These are phyloP conservation scores for Geosiphon pyriformis DNA, from an alignment of 192 early-diverging fungal genomes.

Conservation along the genomic window DNA sequence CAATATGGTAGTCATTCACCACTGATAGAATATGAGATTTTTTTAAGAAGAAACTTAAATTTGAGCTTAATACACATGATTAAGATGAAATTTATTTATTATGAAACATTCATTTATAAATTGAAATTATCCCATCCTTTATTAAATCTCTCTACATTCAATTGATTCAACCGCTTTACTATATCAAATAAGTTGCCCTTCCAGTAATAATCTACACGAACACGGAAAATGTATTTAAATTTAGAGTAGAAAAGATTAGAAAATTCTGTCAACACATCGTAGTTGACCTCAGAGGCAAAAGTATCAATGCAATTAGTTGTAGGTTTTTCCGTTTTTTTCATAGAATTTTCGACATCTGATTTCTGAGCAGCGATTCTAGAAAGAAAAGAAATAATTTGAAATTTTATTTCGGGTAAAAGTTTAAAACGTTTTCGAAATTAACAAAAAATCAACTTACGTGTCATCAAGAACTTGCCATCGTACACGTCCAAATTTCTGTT, in stretches of 20 bases:
- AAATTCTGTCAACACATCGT: conserved; percentile 23
- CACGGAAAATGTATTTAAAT: conserved; percentile 38
- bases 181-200: conserved; percentile 34
- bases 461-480: conserved; percentile 38
- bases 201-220: conserved; percentile 37
- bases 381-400: not conserved
- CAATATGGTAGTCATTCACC: no score
- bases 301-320: conserved; percentile 25
- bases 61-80: no score
- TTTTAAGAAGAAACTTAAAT: no score
- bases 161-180: conserved; percentile 28
- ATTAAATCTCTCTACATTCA: conserved; percentile 31
- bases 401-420: not conserved
- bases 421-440: not conserved
- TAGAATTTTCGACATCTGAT: not conserved
- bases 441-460: conserved; percentile 27
- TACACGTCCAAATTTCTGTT: conserved; percentile 17
- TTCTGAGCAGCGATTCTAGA: not conserved
- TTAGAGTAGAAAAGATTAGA: conserved; percentile 23
- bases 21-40: no score
- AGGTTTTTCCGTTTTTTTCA: not conserved
- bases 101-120: no score
- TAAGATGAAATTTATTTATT: no score
- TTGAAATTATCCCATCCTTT: no score
- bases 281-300: conserved; percentile 28